Percentiles rank a stretch among this genome's conserved stretches.
Evolutionary conservation across 305 asterid genomes (phyloP).

Genomic region (Euphrasia arctica): DNA sequence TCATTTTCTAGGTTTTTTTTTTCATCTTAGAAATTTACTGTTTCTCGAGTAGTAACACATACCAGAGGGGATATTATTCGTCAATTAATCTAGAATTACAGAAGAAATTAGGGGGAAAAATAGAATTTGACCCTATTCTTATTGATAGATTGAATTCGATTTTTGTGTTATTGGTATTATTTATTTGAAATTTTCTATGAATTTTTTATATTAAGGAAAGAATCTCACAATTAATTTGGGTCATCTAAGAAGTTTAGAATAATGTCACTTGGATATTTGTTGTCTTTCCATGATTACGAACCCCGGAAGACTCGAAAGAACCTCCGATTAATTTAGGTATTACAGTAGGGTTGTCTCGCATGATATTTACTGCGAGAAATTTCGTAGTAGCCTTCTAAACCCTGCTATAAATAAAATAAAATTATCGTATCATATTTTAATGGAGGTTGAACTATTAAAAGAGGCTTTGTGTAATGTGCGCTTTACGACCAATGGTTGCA

Average conservation of each 20-base stretch:
- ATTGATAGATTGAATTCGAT: not conserved
- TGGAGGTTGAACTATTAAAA: not conserved
- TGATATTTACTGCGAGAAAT: not conserved
- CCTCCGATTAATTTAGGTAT: not conserved
- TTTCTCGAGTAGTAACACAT: not conserved
- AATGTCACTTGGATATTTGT: not conserved
- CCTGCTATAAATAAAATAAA: not conserved
- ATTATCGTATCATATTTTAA: not conserved
- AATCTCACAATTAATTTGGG: not conserved
- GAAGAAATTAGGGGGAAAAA: not conserved
- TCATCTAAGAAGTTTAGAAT: not conserved
- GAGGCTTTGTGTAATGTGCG: not conserved
- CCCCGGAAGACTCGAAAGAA: not conserved
- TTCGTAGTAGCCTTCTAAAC: not conserved
- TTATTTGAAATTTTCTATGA: not conserved
- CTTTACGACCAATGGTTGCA: slow-evolving; percentile 28
- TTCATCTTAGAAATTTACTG: not conserved
- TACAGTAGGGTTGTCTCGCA: not conserved
- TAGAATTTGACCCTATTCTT: slow-evolving; percentile 9
- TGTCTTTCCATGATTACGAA: not conserved
- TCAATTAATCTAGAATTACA: slow-evolving; percentile 13
- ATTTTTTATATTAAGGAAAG: not conserved
- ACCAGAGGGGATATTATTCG: not conserved
- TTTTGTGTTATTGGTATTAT: not conserved
- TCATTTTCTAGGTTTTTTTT: slow-evolving; percentile 24